These are phyloP conservation scores for Sonneratia caseolaris DNA, from an alignment of 345 rosid species.

Conservation along the genomic window DNA sequence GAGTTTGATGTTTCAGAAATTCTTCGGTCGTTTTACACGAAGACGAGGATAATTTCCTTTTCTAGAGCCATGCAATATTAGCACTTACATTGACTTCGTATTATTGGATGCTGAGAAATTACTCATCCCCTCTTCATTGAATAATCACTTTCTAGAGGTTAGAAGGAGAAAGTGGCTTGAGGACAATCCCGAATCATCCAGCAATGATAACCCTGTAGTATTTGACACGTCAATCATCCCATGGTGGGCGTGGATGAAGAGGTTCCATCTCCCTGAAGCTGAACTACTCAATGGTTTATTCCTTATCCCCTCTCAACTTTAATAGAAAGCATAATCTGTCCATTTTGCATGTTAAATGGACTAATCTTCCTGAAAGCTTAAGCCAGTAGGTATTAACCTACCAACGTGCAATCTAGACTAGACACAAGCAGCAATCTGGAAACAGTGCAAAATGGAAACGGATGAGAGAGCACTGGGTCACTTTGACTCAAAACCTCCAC, in stretches of 20 bases:
- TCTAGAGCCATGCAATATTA: too few relatives aligned
- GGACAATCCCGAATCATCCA: slow-evolving; percentile 66
- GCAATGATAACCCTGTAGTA: slow-evolving; percentile 63
- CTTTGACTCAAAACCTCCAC: too few relatives aligned
- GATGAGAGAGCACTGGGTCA: too few relatives aligned
- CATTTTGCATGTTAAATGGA: not conserved
- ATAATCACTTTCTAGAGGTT: slow-evolving; percentile 43
- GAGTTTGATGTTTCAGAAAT: too few relatives aligned
- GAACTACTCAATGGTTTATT: slow-evolving; percentile 74
- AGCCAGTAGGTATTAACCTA: too few relatives aligned
- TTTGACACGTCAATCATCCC: slow-evolving; percentile 87
- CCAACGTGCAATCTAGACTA: too few relatives aligned
- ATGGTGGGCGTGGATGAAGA: slow-evolving; percentile 96
- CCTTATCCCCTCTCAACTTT: not conserved
- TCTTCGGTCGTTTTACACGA: too few relatives aligned
- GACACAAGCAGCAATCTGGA: too few relatives aligned
- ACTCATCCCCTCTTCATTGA: not conserved
- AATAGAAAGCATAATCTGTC: too few relatives aligned
- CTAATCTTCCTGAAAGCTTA: not conserved
- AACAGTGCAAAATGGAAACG: too few relatives aligned
- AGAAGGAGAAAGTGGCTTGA: slow-evolving; percentile 82
- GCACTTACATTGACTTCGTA: not conserved
- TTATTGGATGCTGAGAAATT: not conserved
- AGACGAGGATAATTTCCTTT: too few relatives aligned
- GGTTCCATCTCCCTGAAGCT: slow-evolving; percentile 89